Conservation (phyloP, 306 rosid genomes). For the Benincasa hispida region DNA sequence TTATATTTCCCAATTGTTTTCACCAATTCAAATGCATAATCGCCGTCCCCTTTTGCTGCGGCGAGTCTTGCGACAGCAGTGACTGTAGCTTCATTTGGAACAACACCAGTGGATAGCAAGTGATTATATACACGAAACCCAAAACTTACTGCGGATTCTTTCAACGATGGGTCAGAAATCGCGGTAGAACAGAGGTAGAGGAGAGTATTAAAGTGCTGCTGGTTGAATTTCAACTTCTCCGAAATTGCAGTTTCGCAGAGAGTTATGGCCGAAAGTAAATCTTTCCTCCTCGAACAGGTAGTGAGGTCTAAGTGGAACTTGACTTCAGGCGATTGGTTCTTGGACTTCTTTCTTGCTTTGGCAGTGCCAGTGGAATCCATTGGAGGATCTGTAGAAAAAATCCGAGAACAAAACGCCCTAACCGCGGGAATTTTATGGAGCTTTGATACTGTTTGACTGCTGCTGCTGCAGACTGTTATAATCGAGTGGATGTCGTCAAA, state of each 20-base stretch:
- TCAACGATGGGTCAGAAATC: slow-evolving; percentile 35
- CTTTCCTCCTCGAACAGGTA: slow-evolving; percentile 50
- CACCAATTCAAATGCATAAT: slow-evolving; percentile 44
- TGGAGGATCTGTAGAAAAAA: neutral
- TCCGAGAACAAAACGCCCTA: neutral
- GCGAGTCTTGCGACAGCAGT: slow-evolving; percentile 66
- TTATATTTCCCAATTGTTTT: slow-evolving; percentile 30
- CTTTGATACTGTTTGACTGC: neutral
- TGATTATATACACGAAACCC: slow-evolving; percentile 60
- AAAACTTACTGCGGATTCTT: slow-evolving; percentile 24
- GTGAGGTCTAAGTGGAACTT: slow-evolving; percentile 58
- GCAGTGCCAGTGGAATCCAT: slow-evolving; percentile 25
- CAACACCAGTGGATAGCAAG: slow-evolving; percentile 24
- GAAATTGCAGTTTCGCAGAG: slow-evolving; percentile 41
- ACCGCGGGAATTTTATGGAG: neutral
- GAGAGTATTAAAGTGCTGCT: slow-evolving; percentile 62
- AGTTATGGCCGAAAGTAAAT: slow-evolving; percentile 38
- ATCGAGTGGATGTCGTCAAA: too few species aligned
- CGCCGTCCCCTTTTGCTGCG: slow-evolving; percentile 53
- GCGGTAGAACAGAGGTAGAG: slow-evolving; percentile 74
- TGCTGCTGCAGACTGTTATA: too few species aligned
- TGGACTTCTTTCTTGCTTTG: slow-evolving; percentile 33
- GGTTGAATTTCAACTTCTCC: slow-evolving; percentile 30
- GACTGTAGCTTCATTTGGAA: slow-evolving; percentile 73
- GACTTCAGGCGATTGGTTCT: slow-evolving; percentile 29